Base-by-base conservation (phyloP, 2,329 filamentous ascomycete species). In the Arthrobotrys musiformis region DNA sequence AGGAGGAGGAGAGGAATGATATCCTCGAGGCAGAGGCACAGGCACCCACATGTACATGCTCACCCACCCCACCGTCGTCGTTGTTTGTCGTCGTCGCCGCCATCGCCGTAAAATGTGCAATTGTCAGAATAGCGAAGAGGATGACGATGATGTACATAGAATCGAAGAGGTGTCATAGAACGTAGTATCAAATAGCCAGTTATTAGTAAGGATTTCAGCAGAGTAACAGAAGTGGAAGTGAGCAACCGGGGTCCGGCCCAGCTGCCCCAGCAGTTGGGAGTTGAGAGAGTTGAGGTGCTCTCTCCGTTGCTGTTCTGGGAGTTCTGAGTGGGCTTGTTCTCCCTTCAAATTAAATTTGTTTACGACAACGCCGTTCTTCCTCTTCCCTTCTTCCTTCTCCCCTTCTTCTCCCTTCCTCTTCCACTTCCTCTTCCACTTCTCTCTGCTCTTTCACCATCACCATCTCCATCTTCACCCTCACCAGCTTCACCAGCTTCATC, bases 331-430 rank as follows among this genome's bases (percentile, higher is more conserved):
- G 40, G 52, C 54, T 44, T 17, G 46, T 22, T 62, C 52, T 48
- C 54, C 70, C 54, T 46, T 74, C 52, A 74, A 74, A 75, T 75
- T 75, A 63, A 75, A 75, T 75, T 75, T 68, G 63, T 68, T 72
- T 73, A 73, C 61, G 69, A 61, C 69, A 73, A 73, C 69, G 69
- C 63, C 54, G 42, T 68, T 58, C 58, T 33, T 44, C 42, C 11
- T 42, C 40, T 19, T 42, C 40, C 19, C 40, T 8, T 42, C n/a
- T 19, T 40, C 52, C 26, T 22, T 48, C 24, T 40, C 30, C 42
- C 19, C 46, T 50, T 50, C 15, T 15, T 26, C 50, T 33, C 19
- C 30, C 24, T 19, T 37, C 44, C 17, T n/a, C 48, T 69, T 33
- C 46, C 19, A 19, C 35, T 44, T 33, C 17, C 19, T 35, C 50